These are phyloP conservation scores for Colletotrichum graminicola DNA, from an alignment of 2,329 filamentous ascomycete species.

Conservation along the genomic window DNA sequence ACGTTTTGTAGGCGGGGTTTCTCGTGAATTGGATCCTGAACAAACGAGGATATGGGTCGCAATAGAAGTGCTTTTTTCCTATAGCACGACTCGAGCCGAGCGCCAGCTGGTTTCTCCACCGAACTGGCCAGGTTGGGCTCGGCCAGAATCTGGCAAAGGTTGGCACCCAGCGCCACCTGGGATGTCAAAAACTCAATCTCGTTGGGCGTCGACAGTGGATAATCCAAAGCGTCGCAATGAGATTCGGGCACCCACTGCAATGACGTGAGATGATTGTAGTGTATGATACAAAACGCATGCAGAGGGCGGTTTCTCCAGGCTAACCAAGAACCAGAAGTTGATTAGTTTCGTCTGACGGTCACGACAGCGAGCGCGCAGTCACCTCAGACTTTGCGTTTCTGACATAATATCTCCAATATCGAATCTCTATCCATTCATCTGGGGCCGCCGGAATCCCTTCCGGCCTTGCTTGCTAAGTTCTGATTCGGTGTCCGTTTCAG, in stretches of 20 bases:
- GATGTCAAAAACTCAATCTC: conserved; percentile 34
- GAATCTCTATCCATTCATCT: conserved; percentile 24
- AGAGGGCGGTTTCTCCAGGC: conserved; percentile 26
- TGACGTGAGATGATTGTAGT: conserved; percentile 13
- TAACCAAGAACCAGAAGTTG: not conserved
- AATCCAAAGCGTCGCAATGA: not conserved
- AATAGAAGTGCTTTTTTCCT: not conserved
- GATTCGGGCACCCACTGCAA: not conserved
- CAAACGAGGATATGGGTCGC: not conserved
- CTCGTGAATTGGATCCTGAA: not conserved
- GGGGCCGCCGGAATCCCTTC: conserved; percentile 23
- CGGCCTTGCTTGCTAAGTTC: not conserved
- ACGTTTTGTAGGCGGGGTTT: not conserved
- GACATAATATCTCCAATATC: conserved; percentile 4
- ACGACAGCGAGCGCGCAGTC: not conserved
- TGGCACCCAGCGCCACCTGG: conserved; percentile 3
- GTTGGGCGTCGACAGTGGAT: conserved; percentile 29
- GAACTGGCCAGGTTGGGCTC: not conserved
- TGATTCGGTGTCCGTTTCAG: conserved; percentile 13
- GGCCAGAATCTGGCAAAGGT: not conserved
- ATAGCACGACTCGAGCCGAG: conserved; percentile 24
- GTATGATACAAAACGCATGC: not conserved
- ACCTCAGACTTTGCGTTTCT: conserved; percentile 2
- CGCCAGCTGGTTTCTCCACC: not conserved
- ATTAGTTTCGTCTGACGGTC: conserved; percentile 9